These are phyloP conservation scores for Pestalotiopsis sp. DNA, from an alignment of 2,329 filamentous ascomycete species.

Conservation along the genomic window DNA sequence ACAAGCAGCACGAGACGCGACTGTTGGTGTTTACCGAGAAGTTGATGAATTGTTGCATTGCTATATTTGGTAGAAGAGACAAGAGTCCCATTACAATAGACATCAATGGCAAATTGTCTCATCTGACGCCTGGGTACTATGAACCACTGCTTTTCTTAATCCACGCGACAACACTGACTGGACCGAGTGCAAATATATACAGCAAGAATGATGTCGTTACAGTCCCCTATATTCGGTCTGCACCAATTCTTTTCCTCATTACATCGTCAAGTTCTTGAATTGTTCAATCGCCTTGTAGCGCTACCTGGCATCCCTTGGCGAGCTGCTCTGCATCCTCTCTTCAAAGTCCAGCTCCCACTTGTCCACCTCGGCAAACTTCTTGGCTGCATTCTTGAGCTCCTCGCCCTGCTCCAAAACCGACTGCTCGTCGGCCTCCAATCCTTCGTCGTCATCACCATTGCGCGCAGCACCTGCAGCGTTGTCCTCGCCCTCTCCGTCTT, in stretches of 20 bases:
- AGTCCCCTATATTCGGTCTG: not conserved
- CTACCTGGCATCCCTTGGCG: slow-evolving; percentile 52
- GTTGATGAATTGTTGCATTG: not conserved
- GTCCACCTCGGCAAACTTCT: slow-evolving; percentile 71
- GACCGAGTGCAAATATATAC: not conserved
- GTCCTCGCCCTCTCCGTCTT: slow-evolving; percentile 34
- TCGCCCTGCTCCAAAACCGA: slow-evolving; percentile 42
- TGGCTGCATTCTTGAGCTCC: slow-evolving; percentile 60
- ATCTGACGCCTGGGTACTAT: not conserved
- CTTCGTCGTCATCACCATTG: slow-evolving; percentile 25
- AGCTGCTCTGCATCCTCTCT: slow-evolving; percentile 59
- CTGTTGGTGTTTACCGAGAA: too few relatives aligned
- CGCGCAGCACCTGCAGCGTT: slow-evolving; percentile 41
- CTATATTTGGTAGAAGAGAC: not conserved
- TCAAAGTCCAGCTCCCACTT: slow-evolving; percentile 70
- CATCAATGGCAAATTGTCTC: not conserved
- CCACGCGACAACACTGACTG: not conserved
- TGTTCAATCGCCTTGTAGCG: not conserved
- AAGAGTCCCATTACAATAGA: not conserved
- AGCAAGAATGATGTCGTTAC: not conserved
- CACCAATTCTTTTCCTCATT: not conserved
- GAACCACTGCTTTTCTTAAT: not conserved
- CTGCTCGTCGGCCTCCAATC: slow-evolving; percentile 36
- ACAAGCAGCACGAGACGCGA: too few relatives aligned
- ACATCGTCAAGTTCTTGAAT: not conserved